Evolutionary conservation across 306 rosid species (phyloP).

Genomic region (Quillaja saponaria): DNA sequence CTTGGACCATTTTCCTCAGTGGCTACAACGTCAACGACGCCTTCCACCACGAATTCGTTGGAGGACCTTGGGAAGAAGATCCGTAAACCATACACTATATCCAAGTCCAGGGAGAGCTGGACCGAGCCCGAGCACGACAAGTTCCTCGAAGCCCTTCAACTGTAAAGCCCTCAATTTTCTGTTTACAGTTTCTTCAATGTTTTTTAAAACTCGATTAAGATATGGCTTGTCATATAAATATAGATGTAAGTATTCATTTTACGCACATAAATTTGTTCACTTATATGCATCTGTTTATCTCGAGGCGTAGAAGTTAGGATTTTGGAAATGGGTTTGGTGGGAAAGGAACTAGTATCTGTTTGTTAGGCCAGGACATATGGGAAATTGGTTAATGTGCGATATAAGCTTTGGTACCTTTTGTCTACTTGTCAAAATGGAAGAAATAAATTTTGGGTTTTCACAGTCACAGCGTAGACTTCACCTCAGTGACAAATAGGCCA

Average conservation of each 20-base stretch:
- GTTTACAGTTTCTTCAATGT: conserved; percentile 4
- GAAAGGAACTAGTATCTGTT: neutral
- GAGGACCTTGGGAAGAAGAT: conserved; percentile 78
- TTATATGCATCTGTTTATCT: neutral
- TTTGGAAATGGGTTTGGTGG: conserved; percentile 7
- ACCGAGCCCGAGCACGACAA: conserved; percentile 97
- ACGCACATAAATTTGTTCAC: neutral
- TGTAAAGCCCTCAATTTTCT: conserved; percentile 43
- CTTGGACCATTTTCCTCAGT: conserved; percentile 50
- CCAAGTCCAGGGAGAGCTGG: conserved; percentile 99
- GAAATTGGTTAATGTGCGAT: conserved; percentile 14
- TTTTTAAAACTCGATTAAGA: conserved; percentile 20
- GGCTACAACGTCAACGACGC: conserved; percentile 23
- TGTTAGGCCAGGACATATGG: conserved; percentile 7
- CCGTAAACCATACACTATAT: conserved; percentile 89
- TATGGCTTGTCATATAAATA: neutral
- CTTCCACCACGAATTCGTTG: conserved; percentile 38
- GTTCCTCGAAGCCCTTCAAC: conserved; percentile 94
- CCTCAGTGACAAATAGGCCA: neutral
- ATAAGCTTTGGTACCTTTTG: conserved; percentile 1
- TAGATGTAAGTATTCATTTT: neutral
- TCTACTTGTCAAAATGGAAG: neutral
- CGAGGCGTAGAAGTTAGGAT: conserved; percentile 14
- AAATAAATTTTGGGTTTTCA: neutral
- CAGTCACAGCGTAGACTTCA: too few species aligned